Base-by-base conservation (phyloP, 192 early-diverging fungal species). In the Backusella sp. region DNA sequence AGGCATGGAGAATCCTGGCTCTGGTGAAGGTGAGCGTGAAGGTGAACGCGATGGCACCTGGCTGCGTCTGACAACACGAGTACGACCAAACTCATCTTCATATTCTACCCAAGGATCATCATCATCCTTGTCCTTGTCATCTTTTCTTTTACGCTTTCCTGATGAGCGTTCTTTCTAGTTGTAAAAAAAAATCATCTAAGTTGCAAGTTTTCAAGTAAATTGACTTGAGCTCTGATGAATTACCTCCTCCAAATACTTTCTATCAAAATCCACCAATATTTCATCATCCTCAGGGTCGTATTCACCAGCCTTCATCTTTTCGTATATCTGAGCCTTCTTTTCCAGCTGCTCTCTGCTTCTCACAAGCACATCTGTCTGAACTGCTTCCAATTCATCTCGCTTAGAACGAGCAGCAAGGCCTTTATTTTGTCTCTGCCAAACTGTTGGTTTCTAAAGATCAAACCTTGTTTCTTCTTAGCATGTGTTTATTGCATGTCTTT, bases 101-200 rank as follows among this genome's bases (percentile, higher is more conserved):
- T 91, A 87, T 36, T 93, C 92, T 0, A 94, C 87, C 90, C 91
- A 92, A 17, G 92, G 90, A 89, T 94, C 92, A 37, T 94, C 92
- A 37, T 84, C 84, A 2, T 71, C 73, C n/a, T 77, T 66, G 0
- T 76, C 59, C 1, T 78, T 17, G 0, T 28, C 28, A 5, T 21
- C 41, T 23, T 70, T 70, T 62, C 56, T 62, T 62, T 62, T 62
- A 11, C 56, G 56, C 5, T 39, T 69, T 37, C 36, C 68, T 69
- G 21, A 41, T 62, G 56, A 62, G n/a, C 23, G 56, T 41, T 69
- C 68, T 77, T 32, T 52, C 73, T 34, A 17, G 15, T 44, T 21
- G 70, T 74, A 67, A 5, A 66, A 68, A 17, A 68, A 17, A 26
- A 8, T 6, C 7, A 3, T 19, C 15, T 19, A 68, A 8, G 21